Evolutionary conservation across 805 yeast genomes (phyloP).

Genomic region (Saccharomyces kudriavzevii): DNA sequence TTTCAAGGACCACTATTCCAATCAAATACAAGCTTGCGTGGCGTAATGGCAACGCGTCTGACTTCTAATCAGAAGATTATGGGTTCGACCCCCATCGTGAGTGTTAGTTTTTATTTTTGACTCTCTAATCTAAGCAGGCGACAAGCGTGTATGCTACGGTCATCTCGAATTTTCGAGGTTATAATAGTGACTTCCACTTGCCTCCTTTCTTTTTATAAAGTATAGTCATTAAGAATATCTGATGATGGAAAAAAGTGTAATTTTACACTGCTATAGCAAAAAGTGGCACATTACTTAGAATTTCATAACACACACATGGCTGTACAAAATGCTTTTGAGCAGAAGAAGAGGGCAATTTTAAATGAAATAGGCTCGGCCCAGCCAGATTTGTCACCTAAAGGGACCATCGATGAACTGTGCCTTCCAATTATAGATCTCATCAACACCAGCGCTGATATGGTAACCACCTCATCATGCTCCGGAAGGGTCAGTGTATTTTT

Average conservation of each 20-base stretch:
- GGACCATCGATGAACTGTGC: constrained; percentile 69
- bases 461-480: constrained; percentile 83
- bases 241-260: too few species aligned
- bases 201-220: too few species aligned
- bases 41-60: constrained; percentile 53
- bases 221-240: too few species aligned
- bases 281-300: neutral
- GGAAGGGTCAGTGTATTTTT: constrained; percentile 78
- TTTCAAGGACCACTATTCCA: too few species aligned
- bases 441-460: constrained; percentile 57
- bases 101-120: constrained; percentile 20
- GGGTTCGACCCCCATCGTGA: constrained; percentile 52
- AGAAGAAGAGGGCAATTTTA: constrained; percentile 50
- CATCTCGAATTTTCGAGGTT: too few species aligned
- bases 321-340: constrained; percentile 50
- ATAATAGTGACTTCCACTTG: too few species aligned
- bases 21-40: constrained; percentile 35
- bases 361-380: constrained; percentile 39
- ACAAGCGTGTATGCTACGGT: too few species aligned
- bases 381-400: constrained; percentile 79
- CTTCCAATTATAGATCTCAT: constrained; percentile 64
- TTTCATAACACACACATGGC: constrained; percentile 3
- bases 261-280: neutral
- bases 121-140: too few species aligned
- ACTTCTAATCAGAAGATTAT: constrained; percentile 49